A percentile compares a stretch with the other conserved stretches of the same genome.
These are phyloP conservation scores for Cutaneotrichosporon cyanovorans DNA, from an alignment of 1,284 basidiomycete species.

Conservation along the genomic window DNA sequence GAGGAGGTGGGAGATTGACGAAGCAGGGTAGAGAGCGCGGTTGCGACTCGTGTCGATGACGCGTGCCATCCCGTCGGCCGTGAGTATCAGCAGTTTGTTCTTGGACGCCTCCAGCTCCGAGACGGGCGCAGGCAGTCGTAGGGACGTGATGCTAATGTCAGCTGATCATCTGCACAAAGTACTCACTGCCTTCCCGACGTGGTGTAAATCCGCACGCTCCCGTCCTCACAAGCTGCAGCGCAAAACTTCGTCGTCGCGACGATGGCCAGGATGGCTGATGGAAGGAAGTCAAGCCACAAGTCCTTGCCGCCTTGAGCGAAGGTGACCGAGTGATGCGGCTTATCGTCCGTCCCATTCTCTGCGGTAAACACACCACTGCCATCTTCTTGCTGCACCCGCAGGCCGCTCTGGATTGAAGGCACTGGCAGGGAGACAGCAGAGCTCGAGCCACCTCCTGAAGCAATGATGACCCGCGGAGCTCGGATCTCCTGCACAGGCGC, in stretches of 20 bases:
- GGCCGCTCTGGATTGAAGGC: constrained; percentile 26
- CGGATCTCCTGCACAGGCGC: constrained; percentile 30
- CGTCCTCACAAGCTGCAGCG: constrained; percentile 69
- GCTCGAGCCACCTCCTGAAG: background rate
- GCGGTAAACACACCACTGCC: constrained; percentile 49
- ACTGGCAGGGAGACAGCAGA: constrained; percentile 11
- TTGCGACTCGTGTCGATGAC: constrained; percentile 69
- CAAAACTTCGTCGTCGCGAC: constrained; percentile 61
- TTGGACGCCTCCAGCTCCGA: constrained; percentile 61
- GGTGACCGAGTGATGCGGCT: constrained; percentile 33
- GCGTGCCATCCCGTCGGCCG: constrained; percentile 59
- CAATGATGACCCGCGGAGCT: constrained; percentile 13
- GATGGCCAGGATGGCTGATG: constrained; percentile 59
- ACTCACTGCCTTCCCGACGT: constrained; percentile 65
- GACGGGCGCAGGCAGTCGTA: constrained; percentile 65
- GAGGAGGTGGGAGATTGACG: constrained; percentile 58
- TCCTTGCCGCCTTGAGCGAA: constrained; percentile 56
- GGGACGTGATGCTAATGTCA: constrained; percentile 53
- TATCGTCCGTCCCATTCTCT: constrained; percentile 61
- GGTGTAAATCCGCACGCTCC: constrained; percentile 68
- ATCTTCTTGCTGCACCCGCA: constrained; percentile 25
- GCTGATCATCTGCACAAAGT: background rate
- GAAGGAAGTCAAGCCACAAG: constrained; percentile 81
- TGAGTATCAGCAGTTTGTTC: constrained; percentile 62
- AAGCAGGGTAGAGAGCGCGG: constrained; percentile 57